Percentiles rank a stretch among this genome's conserved stretches.
phyloP scores from a whole-genome alignment of 768 basidiomycete genomes.

The Rickenella mellea region DNA sequence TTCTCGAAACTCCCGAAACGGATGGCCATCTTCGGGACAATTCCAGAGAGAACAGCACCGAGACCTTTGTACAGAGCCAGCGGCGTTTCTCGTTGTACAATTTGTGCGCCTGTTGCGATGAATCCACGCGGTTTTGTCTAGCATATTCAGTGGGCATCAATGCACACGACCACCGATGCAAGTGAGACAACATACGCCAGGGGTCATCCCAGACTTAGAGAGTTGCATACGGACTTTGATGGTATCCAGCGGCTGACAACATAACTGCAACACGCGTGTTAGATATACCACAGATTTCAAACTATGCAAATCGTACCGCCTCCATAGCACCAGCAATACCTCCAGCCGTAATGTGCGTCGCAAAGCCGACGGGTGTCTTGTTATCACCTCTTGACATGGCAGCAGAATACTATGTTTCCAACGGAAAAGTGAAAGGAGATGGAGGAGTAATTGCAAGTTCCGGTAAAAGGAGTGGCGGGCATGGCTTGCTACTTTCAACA shows the following conservation, averaged over 20 bases:
- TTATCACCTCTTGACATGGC: background rate
- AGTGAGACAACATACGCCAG: conserved; percentile 60
- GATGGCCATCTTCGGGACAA: conserved; percentile 99
- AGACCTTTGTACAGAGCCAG: conserved; percentile 97
- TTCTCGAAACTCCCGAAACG: conserved; percentile 96
- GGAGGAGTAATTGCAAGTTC: too few species aligned
- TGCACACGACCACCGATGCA: background rate
- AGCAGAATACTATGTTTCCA: too few species aligned
- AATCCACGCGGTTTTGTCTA: conserved; percentile 91
- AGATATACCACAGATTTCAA: background rate
- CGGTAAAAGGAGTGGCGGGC: too few species aligned
- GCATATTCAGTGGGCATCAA: background rate
- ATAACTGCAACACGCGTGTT: conserved; percentile 33
- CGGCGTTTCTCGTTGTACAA: conserved; percentile 85
- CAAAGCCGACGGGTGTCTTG: conserved; percentile 75
- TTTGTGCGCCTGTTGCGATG: conserved; percentile 81
- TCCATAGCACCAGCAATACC: conserved; percentile 92
- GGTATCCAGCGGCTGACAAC: conserved; percentile 92
- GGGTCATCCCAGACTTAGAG: conserved; percentile 62
- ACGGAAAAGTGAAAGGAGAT: too few species aligned
- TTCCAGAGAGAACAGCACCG: conserved; percentile 92
- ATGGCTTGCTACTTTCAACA: too few species aligned
- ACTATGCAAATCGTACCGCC: conserved; percentile 48
- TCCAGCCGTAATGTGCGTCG: conserved; percentile 88
- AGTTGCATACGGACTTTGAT: conserved; percentile 99